phyloP scores from a whole-genome alignment of 306 rosid species.

The Cicer judaicum region DNA sequence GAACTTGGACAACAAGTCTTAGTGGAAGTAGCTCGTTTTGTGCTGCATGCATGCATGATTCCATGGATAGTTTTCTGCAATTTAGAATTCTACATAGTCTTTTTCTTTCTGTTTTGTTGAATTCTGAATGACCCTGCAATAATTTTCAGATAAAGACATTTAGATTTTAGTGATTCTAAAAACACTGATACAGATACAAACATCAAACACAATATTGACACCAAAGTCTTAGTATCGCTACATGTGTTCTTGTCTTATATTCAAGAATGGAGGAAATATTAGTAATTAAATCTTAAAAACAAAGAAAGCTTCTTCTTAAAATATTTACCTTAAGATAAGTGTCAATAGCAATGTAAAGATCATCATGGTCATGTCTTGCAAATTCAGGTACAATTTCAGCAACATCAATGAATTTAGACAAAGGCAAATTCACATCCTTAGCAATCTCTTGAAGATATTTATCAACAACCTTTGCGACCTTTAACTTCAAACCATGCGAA shows the following conservation, averaged over 20 bases:
- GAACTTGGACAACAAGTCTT: conserved; percentile 95
- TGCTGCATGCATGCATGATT: conserved; percentile 96
- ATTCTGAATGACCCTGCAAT: conserved; percentile 86
- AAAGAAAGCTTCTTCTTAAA: no score
- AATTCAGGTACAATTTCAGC: conserved; percentile 89
- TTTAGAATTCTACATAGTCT: conserved; percentile 80
- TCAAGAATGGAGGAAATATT: no score
- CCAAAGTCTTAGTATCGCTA: no score
- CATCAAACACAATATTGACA: no score
- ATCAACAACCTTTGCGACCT: conserved; percentile 90
- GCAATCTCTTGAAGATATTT: conserved; percentile 83
- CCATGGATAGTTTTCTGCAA: conserved; percentile 96
- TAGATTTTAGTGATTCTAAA: conserved; percentile 24
- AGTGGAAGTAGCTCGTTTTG: conserved; percentile 92
- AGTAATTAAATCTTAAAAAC: no score
- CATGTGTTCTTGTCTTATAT: no score
- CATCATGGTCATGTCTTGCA: conserved; percentile 93
- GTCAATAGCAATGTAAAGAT: conserved; percentile 92
- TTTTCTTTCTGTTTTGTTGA: conserved; percentile 90
- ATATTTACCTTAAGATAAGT: conserved; percentile 79
- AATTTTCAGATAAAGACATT: conserved; percentile 14
- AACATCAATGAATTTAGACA: conserved; percentile 70
- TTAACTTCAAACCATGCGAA: conserved; percentile 81
- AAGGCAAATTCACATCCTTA: conserved; percentile 68
- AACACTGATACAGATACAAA: no score